These are phyloP conservation scores for Colletotrichum sp. DNA, from an alignment of 2,329 filamentous ascomycete genomes.

Conservation along the genomic window DNA sequence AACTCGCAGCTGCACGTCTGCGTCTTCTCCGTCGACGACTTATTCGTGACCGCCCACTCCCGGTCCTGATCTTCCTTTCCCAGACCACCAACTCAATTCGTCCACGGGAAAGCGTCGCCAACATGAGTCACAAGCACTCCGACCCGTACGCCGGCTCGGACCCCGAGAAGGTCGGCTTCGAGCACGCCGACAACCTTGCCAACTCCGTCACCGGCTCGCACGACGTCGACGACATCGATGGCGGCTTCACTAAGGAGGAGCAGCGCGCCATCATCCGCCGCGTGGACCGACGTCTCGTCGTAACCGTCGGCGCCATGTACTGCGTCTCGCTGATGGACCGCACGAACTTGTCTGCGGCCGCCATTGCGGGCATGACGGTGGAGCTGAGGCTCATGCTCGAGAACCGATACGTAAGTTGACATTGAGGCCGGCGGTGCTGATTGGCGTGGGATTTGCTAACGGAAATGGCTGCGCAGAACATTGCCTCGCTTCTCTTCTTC, in stretches of 20 bases:
- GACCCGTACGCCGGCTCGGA: slow-evolving; percentile 20
- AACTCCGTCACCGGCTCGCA: slow-evolving; percentile 6
- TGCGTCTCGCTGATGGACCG: slow-evolving; percentile 81
- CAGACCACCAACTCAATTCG: background rate
- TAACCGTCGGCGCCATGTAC: slow-evolving; percentile 71
- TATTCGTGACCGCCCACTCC: background rate
- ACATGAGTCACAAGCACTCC: background rate
- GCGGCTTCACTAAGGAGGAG: slow-evolving; percentile 64
- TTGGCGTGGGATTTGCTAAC: background rate
- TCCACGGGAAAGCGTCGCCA: background rate
- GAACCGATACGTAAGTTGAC: slow-evolving; percentile 47
- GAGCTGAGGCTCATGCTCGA: slow-evolving; percentile 50
- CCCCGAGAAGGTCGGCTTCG: slow-evolving; percentile 23
- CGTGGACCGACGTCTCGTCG: slow-evolving; percentile 70
- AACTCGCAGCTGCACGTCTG: background rate
- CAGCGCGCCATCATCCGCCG: slow-evolving; percentile 71
- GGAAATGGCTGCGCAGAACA: slow-evolving; percentile 44
- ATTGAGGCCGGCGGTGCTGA: background rate
- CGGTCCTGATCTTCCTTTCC: background rate
- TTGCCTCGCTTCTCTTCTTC: slow-evolving; percentile 77
- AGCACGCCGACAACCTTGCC: slow-evolving; percentile 13
- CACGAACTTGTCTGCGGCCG: slow-evolving; percentile 76
- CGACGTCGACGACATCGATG: slow-evolving; percentile 28
- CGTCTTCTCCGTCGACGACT: background rate
- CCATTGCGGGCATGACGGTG: slow-evolving; percentile 68